Percentiles rank a stretch among this genome's conserved stretches.
Evolutionary conservation across 2,329 filamentous ascomycete genomes (phyloP).

Genomic region (Penicillium sp.): DNA sequence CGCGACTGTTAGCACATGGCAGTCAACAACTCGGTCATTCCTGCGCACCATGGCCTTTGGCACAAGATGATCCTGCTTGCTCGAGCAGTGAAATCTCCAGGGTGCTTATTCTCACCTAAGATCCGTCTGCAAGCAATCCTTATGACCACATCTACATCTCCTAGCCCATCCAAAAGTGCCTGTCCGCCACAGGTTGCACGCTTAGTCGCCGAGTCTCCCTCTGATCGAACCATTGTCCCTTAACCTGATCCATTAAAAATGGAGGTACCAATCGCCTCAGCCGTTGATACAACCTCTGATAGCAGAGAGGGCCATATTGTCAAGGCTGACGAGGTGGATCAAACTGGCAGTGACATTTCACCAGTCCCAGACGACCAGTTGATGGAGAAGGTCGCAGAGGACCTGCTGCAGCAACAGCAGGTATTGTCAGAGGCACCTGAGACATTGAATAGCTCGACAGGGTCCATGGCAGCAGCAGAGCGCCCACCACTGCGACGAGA

Average conservation of each 20-base stretch:
- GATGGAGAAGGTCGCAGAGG: slow-evolving; percentile 37
- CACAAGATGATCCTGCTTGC: slow-evolving; percentile 2
- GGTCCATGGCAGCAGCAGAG: slow-evolving; percentile 15
- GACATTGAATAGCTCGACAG: slow-evolving; percentile 8
- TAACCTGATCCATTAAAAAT: slow-evolving; percentile 13
- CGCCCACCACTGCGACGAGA: slow-evolving; percentile 37
- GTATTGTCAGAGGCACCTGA: slow-evolving; percentile 14
- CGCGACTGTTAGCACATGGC: slow-evolving; percentile 4
- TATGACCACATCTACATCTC: slow-evolving; percentile 1
- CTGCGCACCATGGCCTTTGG: slow-evolving; percentile 1
- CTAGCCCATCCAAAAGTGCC: slow-evolving; percentile 1
- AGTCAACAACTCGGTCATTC: neutral
- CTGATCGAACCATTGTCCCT: neutral
- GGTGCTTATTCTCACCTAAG: neutral
- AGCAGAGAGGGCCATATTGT: slow-evolving; percentile 40
- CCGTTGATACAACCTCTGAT: slow-evolving; percentile 20
- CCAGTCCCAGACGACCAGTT: slow-evolving; percentile 41
- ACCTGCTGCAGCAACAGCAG: slow-evolving; percentile 30
- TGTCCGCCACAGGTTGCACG: slow-evolving; percentile 1
- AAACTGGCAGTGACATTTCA: slow-evolving; percentile 43
- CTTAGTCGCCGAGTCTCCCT: slow-evolving; percentile 3
- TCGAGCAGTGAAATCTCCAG: neutral
- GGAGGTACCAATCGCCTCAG: slow-evolving; percentile 20
- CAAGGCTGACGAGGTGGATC: slow-evolving; percentile 46
- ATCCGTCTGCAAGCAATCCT: neutral